A percentile compares a stretch with the other conserved stretches of the same genome.
Evolutionary conservation across 106 monocot species (phyloP).

Genomic region (Platanthera zijinensis): DNA sequence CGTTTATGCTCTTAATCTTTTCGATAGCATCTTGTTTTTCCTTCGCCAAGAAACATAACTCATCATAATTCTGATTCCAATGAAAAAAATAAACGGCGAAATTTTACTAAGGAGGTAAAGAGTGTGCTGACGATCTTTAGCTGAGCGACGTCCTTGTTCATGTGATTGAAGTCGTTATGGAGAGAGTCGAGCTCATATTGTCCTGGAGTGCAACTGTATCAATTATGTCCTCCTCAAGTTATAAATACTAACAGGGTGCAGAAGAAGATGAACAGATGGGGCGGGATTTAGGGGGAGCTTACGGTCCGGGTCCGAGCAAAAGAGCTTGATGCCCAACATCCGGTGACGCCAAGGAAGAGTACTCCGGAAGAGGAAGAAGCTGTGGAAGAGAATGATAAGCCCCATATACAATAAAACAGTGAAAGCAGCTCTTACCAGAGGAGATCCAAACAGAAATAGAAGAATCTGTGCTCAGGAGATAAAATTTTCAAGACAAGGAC

Average conservation of each 20-base stretch:
- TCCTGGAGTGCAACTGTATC: conserved; percentile 23
- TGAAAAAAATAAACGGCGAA: neutral
- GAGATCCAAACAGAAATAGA: too few species aligned
- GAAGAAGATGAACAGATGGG: neutral
- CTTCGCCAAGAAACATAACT: conserved; percentile 16
- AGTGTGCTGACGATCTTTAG: conserved; percentile 56
- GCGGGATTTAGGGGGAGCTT: neutral
- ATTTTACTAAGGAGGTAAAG: neutral
- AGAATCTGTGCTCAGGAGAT: too few species aligned
- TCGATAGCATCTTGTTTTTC: conserved; percentile 66
- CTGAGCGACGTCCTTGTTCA: conserved; percentile 73
- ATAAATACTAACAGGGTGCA: neutral
- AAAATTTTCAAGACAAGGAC: too few species aligned
- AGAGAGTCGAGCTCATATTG: conserved; percentile 83
- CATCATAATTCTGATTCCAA: neutral
- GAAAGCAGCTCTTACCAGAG: too few species aligned
- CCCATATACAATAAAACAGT: too few species aligned
- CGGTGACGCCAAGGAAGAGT: neutral
- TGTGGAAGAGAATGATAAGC: too few species aligned
- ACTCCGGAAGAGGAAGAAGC: too few species aligned
- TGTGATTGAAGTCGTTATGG: conserved; percentile 75
- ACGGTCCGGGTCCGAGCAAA: conserved; percentile 76
- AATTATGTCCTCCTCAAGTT: neutral
- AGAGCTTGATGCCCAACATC: conserved; percentile 85
- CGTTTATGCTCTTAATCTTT: conserved; percentile 73